Evolutionary conservation across 163 green algal genomes (phyloP).

Genomic region (Scenedesmus sp.): DNA sequence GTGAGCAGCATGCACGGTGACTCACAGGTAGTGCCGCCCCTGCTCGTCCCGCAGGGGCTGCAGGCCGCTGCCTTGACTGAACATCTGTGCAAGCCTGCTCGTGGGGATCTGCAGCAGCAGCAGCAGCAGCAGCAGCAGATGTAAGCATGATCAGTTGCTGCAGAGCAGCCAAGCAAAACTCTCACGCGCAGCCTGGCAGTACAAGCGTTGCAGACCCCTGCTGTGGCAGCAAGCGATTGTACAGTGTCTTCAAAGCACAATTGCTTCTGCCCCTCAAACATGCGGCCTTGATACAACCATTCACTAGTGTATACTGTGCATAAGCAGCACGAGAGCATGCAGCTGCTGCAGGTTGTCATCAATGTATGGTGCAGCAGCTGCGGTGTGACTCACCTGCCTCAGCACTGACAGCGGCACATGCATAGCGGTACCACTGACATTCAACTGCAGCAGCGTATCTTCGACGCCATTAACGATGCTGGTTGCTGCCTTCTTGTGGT

Average conservation of each 20-base stretch:
- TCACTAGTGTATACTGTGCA: background rate
- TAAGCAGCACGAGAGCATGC: background rate
- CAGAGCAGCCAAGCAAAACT: too few species aligned
- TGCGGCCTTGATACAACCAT: too few species aligned
- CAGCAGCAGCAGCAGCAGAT: too few species aligned
- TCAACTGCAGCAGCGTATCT: background rate
- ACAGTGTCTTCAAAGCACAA: background rate
- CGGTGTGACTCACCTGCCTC: background rate
- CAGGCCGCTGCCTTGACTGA: background rate
- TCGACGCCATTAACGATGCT: background rate
- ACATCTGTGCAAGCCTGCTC: background rate
- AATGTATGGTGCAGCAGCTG: too few species aligned
- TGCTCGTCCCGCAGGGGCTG: slow-evolving; percentile 12
- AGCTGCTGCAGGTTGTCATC: background rate
- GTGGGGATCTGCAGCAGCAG: slow-evolving; percentile 3
- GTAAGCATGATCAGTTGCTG: too few species aligned
- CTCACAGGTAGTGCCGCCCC: slow-evolving; percentile 7
- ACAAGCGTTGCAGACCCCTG: too few species aligned
- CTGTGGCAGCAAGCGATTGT: background rate
- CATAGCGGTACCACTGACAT: background rate
- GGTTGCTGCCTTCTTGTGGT: background rate
- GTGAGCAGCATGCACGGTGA: too few species aligned
- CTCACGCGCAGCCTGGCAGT: too few species aligned
- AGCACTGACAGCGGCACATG: background rate
- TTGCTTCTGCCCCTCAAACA: background rate